Evolutionary conservation across 2,329 filamentous ascomycete species (phyloP).

Genomic region (Colletotrichum agaves): DNA sequence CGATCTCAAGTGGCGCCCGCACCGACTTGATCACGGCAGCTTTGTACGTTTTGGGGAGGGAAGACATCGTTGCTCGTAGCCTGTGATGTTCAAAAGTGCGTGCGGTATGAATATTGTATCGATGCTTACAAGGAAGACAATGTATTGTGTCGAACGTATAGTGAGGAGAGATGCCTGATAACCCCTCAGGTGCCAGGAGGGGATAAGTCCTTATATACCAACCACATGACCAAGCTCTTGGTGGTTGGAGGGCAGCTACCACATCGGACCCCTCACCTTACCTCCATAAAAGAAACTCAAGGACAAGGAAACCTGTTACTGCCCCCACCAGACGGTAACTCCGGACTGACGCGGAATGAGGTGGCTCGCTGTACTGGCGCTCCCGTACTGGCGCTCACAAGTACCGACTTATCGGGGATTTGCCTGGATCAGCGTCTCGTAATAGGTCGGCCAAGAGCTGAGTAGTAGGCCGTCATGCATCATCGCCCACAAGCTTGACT

Average conservation of each 20-base stretch:
- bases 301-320: not conserved
- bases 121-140: no score
- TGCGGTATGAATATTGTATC: no score
- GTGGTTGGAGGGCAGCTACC: not conserved
- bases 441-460: no score
- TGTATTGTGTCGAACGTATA: no score
- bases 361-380: not conserved
- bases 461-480: no score
- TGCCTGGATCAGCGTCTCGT: not conserved
- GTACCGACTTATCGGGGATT: not conserved
- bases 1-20: slow-evolving; percentile 64
- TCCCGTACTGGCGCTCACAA: not conserved
- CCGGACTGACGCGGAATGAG: not conserved
- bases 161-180: no score
- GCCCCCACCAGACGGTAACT: not conserved
- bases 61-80: slow-evolving; percentile 7
- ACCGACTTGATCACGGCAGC: slow-evolving; percentile 68
- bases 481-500: no score
- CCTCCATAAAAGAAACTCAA: not conserved
- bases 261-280: not conserved
- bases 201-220: not conserved
- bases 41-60: slow-evolving; percentile 74
- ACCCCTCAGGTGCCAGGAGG: no score
- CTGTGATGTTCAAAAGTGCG: not conserved
- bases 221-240: not conserved